phyloP scores from a whole-genome alignment of 805 yeast genomes.

The Monosporozyma servazzii region DNA sequence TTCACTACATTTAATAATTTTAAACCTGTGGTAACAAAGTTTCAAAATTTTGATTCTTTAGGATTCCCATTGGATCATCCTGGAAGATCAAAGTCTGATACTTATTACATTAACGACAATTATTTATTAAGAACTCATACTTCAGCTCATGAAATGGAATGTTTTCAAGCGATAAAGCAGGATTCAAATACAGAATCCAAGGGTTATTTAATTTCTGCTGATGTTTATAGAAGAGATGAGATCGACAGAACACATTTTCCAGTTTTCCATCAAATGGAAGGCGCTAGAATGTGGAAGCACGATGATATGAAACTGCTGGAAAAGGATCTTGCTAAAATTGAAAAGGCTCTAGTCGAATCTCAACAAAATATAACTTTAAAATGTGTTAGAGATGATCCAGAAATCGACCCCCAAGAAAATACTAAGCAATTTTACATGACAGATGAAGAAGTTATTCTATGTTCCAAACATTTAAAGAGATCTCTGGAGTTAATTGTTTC shows the following conservation, averaged over 20 bases:
- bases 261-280: slow-evolving; percentile 96
- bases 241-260: slow-evolving; percentile 95
- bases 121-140: slow-evolving; percentile 84
- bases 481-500: slow-evolving; percentile 78
- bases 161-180: slow-evolving; percentile 55
- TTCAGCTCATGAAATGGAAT: slow-evolving; percentile 90
- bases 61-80: slow-evolving; percentile 92
- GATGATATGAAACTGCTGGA: slow-evolving; percentile 38
- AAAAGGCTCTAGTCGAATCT: slow-evolving; percentile 31
- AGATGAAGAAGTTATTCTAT: slow-evolving; percentile 55
- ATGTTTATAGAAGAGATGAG: slow-evolving; percentile 91
- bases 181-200: slow-evolving; percentile 1
- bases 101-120: slow-evolving; percentile 75
- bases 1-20: slow-evolving; percentile 57
- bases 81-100: slow-evolving; percentile 85
- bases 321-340: slow-evolving; percentile 54
- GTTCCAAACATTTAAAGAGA: slow-evolving; percentile 71
- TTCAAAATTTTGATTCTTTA: slow-evolving; percentile 81
- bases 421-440: slow-evolving; percentile 78
- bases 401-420: slow-evolving; percentile 45
- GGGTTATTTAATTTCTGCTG: slow-evolving; percentile 90
- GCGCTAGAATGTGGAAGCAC: slow-evolving; percentile 78
- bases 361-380: slow-evolving; percentile 28
- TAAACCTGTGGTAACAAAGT: slow-evolving; percentile 71
- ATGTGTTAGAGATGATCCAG: slow-evolving; percentile 69